These are phyloP conservation scores for Cryptococcus sp. DNA, from an alignment of 1,284 basidiomycete genomes.

Conservation along the genomic window DNA sequence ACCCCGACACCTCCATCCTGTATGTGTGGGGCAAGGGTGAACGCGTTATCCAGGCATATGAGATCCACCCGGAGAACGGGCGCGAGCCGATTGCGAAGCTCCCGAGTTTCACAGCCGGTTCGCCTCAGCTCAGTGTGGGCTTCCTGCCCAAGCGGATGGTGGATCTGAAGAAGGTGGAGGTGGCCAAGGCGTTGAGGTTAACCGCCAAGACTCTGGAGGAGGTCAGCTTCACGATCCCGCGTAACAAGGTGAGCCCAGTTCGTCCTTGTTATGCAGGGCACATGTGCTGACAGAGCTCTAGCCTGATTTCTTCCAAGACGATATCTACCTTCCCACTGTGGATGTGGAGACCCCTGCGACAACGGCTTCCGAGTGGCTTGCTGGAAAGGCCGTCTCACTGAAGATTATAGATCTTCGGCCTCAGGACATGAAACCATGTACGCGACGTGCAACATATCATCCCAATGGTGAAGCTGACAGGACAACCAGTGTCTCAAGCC, in stretches of 20 bases:
- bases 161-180: conserved; percentile 51
- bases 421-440: conserved; percentile 46
- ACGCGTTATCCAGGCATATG: conserved; percentile 49
- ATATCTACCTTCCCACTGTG: conserved; percentile 51
- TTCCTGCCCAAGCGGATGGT: conserved; percentile 50
- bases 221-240: conserved; percentile 52
- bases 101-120: conserved; percentile 42
- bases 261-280: not conserved
- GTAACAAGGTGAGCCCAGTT: conserved; percentile 41
- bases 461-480: no score
- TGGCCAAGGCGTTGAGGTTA: conserved; percentile 47
- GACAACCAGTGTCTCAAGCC: conserved; percentile 36
- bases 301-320: conserved; percentile 55
- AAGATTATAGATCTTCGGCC: conserved; percentile 39
- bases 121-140: conserved; percentile 48
- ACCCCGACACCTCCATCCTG: conserved; percentile 52
- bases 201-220: conserved; percentile 49
- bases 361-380: conserved; percentile 39
- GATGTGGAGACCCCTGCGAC: conserved; percentile 31
- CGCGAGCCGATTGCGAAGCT: conserved; percentile 42
- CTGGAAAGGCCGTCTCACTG: conserved; percentile 24
- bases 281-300: conserved; percentile 5
- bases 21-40: conserved; percentile 54
- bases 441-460: conserved; percentile 13
- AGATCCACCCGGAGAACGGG: conserved; percentile 37